Evolutionary conservation across 164 flowering plant species (phyloP).

Genomic region (Annona cherimola): DNA sequence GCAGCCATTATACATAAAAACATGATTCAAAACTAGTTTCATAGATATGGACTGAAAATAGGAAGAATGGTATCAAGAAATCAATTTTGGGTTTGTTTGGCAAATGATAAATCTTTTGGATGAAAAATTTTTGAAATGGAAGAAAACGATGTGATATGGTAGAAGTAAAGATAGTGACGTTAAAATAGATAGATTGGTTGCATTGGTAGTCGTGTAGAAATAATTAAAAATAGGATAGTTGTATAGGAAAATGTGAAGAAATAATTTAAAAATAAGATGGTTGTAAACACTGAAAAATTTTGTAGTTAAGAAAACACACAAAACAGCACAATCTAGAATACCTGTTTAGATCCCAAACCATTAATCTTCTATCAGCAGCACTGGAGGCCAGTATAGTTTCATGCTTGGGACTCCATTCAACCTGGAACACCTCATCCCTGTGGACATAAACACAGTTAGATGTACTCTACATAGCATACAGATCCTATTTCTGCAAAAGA

Average conservation of each 20-base stretch:
- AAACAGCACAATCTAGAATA: constrained; percentile 14
- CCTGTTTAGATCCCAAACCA: constrained; percentile 98
- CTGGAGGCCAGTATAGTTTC: constrained; percentile 90
- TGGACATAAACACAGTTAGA: constrained; percentile 1
- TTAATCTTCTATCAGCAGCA: constrained; percentile 83
- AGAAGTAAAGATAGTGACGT: too few species aligned
- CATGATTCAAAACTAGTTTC: neutral
- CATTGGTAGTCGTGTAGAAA: too few species aligned
- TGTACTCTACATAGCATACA: neutral
- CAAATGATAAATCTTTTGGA: neutral
- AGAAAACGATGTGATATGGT: too few species aligned
- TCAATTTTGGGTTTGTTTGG: neutral
- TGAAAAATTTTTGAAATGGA: too few species aligned
- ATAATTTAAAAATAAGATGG: too few species aligned
- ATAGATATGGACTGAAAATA: neutral
- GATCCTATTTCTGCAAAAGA: neutral
- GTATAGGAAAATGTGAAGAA: too few species aligned
- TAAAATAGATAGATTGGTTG: too few species aligned
- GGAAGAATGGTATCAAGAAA: neutral
- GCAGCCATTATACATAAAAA: too few species aligned
- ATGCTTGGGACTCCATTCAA: constrained; percentile 95
- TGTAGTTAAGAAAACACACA: neutral
- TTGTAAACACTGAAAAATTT: neutral
- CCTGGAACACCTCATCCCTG: constrained; percentile 92
- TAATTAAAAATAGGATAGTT: too few species aligned